These are phyloP conservation scores for Trichocladium uniseriatum DNA, from an alignment of 495 filamentous ascomycete species.

Conservation along the genomic window DNA sequence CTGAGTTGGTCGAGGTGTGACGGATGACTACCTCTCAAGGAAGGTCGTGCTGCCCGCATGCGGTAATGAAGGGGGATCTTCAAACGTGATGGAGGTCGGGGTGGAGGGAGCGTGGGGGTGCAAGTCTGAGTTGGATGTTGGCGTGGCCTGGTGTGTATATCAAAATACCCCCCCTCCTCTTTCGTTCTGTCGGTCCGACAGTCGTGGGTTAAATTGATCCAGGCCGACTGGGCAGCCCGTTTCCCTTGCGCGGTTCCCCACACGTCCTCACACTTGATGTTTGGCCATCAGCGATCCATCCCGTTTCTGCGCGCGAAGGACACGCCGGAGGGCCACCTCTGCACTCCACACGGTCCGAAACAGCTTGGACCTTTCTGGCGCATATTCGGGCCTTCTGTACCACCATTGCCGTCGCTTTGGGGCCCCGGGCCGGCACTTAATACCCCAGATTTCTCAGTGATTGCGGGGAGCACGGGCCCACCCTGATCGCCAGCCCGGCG, in stretches of 20 bases:
- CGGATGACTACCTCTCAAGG: not conserved
- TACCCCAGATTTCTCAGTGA: not conserved
- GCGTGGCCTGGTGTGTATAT: constrained; percentile 1
- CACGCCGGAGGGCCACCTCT: no score
- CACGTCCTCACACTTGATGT: no score
- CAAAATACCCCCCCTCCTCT: not conserved
- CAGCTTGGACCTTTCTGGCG: no score
- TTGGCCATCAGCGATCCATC: no score
- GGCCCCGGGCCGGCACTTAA: constrained; percentile 8
- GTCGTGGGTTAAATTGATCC: no score
- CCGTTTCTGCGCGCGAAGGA: no score
- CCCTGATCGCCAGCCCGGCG: no score
- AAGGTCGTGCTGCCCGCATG: not conserved
- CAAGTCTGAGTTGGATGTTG: not conserved
- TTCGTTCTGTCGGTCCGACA: no score
- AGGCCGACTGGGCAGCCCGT: no score
- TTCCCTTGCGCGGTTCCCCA: no score
- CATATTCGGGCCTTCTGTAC: constrained; percentile 20
- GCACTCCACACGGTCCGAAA: no score
- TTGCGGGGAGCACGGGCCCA: constrained; percentile 8
- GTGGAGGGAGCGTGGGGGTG: not conserved
- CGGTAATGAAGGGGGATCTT: not conserved
- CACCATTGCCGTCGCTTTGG: not conserved
- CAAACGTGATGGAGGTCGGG: not conserved
- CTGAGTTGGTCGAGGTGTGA: not conserved